These are phyloP conservation scores for Lathyrus oleraceus DNA, from an alignment of 306 rosid species.

Conservation along the genomic window DNA sequence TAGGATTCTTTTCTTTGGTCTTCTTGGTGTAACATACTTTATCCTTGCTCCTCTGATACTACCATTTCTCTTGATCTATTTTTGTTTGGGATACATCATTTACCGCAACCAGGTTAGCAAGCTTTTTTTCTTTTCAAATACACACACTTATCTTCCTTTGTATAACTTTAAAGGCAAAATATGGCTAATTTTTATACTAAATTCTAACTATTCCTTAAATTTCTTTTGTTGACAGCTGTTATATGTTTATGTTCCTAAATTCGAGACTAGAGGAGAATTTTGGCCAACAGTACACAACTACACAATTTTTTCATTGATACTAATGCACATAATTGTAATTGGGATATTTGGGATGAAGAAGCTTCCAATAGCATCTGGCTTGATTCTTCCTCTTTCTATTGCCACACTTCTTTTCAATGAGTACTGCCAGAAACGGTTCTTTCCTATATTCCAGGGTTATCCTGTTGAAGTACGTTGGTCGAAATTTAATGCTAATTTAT, in stretches of 20 bases:
- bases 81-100: slow-evolving; percentile 70
- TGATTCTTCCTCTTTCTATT: slow-evolving; percentile 69
- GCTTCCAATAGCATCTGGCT: slow-evolving; percentile 62
- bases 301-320: slow-evolving; percentile 65
- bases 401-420: slow-evolving; percentile 80
- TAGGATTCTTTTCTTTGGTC: slow-evolving; percentile 69
- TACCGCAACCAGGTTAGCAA: slow-evolving; percentile 83
- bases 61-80: slow-evolving; percentile 81
- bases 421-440: slow-evolving; percentile 70
- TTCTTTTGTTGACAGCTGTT: slow-evolving; percentile 52
- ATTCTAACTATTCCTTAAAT: slow-evolving; percentile 20
- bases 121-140: neutral
- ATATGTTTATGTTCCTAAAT: slow-evolving; percentile 67
- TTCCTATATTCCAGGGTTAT: slow-evolving; percentile 62
- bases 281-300: slow-evolving; percentile 74
- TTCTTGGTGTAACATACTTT: slow-evolving; percentile 84
- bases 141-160: neutral
- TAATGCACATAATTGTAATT: slow-evolving; percentile 82
- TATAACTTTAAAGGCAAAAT: neutral
- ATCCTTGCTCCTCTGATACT: slow-evolving; percentile 87
- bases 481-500: slow-evolving; percentile 13
- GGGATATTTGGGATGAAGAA: slow-evolving; percentile 78
- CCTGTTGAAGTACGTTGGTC: slow-evolving; percentile 61
- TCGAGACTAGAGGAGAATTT: slow-evolving; percentile 67
- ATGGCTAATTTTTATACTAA: slow-evolving; percentile 8